Conservation (phyloP, 331 rosid species). For the Malus hybrid region DNA sequence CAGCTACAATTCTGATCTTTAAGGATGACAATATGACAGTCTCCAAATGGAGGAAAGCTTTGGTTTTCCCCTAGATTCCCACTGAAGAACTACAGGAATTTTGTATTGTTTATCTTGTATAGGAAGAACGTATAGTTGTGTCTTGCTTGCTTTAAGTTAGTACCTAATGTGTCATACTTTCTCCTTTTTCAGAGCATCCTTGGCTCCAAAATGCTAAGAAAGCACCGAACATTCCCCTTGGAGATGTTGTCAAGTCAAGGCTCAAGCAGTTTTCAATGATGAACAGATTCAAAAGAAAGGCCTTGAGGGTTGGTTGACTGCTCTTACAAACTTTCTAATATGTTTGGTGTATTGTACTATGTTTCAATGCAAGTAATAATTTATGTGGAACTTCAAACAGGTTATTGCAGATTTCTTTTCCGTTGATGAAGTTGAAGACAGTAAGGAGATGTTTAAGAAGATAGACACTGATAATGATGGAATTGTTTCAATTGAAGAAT, state of each 20-base stretch:
- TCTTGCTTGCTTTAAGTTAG: conserved; percentile 4
- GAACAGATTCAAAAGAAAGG: conserved; percentile 99
- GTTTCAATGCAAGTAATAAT: not conserved
- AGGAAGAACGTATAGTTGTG: not conserved
- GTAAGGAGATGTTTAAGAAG: conserved; percentile 91
- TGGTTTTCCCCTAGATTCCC: not conserved
- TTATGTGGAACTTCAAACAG: conserved; percentile 41
- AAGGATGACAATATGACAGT: not conserved
- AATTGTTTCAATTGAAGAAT: conserved; percentile 76
- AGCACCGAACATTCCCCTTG: conserved; percentile 97
- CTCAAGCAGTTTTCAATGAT: conserved; percentile 98
- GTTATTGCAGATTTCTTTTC: conserved; percentile 98
- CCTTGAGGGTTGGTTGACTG: conserved; percentile 72
- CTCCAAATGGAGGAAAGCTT: not conserved
- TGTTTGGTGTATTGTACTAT: conserved; percentile 1
- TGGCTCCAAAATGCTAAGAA: conserved; percentile 98
- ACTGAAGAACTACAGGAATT: not conserved
- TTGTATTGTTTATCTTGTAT: not conserved
- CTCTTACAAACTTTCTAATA: not conserved
- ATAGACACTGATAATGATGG: conserved; percentile 96
- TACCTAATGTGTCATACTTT: not conserved
- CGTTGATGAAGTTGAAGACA: conserved; percentile 88
- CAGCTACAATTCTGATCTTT: not conserved
- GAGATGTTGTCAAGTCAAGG: conserved; percentile 98
- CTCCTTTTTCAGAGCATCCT: conserved; percentile 67